These are phyloP conservation scores for Psilocybe cyanescens DNA, from an alignment of 768 basidiomycete genomes.

Conservation along the genomic window DNA sequence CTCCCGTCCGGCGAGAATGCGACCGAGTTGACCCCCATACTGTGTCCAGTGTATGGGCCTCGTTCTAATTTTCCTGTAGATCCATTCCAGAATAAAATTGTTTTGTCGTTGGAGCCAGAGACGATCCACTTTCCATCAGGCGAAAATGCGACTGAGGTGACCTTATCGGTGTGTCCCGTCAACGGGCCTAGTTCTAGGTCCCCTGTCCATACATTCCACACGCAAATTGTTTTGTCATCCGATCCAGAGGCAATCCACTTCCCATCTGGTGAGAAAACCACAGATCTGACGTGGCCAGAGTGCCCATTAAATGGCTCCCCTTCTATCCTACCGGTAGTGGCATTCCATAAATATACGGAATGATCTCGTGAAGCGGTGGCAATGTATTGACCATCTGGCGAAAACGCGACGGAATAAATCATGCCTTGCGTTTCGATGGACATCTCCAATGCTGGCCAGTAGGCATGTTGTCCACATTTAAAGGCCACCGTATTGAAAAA, in stretches of 20 bases:
- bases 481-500: conserved; percentile 18
- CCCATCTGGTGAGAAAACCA: background rate
- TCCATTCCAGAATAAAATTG: background rate
- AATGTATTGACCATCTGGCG: background rate
- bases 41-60: background rate
- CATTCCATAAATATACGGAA: background rate
- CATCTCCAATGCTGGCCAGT: conserved; percentile 4
- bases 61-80: background rate
- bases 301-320: background rate
- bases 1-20: conserved; percentile 7
- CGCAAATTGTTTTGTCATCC: background rate
- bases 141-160: background rate
- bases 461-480: conserved; percentile 1
- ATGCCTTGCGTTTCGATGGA: background rate
- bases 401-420: background rate
- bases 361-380: background rate
- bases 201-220: background rate
- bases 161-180: background rate
- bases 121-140: background rate
- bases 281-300: background rate
- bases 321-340: background rate
- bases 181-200: background rate
- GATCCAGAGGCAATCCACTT: background rate
- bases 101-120: background rate
- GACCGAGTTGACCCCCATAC: background rate